Evolutionary conservation across 345 rosid genomes (phyloP).

Genomic region (Conringia planisiliqua): DNA sequence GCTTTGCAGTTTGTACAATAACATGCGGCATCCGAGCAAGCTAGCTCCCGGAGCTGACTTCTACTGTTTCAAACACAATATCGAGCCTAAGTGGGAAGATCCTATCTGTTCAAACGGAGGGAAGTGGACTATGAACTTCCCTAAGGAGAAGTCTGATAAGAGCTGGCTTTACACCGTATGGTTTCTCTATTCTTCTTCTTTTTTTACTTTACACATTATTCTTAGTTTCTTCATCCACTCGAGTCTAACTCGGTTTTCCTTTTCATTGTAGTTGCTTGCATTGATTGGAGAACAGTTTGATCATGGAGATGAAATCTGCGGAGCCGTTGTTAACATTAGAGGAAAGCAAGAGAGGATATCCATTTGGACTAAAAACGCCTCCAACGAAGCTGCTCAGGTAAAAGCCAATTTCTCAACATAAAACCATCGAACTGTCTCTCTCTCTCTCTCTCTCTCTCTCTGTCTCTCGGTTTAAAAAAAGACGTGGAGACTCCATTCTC

Average conservation of each 20-base stretch:
- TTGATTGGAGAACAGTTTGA: constrained; percentile 96
- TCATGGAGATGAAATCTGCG: constrained; percentile 92
- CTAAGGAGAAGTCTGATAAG: constrained; percentile 60
- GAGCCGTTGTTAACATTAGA: constrained; percentile 82
- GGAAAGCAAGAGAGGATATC: constrained; percentile 60
- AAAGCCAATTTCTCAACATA: neutral
- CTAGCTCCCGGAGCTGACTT: constrained; percentile 60
- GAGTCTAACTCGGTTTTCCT: neutral
- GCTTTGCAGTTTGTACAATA: constrained; percentile 71
- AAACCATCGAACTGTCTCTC: neutral
- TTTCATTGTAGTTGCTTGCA: constrained; percentile 51
- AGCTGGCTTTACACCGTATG: constrained; percentile 76
- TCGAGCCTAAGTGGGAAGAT: constrained; percentile 97
- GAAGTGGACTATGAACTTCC: constrained; percentile 67
- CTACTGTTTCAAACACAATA: constrained; percentile 81
- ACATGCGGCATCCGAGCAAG: constrained; percentile 69
- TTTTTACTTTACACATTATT: neutral
- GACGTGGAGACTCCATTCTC: neutral
- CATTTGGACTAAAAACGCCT: constrained; percentile 89
- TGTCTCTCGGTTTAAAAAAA: neutral
- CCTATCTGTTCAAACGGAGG: constrained; percentile 96
- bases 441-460: neutral
- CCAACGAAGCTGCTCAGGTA: constrained; percentile 90
- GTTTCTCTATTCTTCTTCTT: neutral
- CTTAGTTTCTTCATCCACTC: neutral